These are phyloP conservation scores for Colletotrichum chlorophyti DNA, from an alignment of 2,329 filamentous ascomycete genomes.

Conservation along the genomic window DNA sequence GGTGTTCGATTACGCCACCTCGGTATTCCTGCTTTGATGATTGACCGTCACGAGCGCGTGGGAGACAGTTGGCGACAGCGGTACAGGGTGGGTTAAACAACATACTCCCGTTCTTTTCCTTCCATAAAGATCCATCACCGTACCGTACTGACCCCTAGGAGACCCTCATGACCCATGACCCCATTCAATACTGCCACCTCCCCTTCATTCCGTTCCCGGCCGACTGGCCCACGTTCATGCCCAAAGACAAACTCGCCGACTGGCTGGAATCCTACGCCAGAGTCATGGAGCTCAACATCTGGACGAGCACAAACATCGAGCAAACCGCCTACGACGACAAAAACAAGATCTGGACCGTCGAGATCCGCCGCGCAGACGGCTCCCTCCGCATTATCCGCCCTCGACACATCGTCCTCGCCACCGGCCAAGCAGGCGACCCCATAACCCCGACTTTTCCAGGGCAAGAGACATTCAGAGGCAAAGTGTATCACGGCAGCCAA, in stretches of 20 bases:
- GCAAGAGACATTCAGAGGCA: conserved; percentile 63
- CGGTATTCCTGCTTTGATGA: conserved; percentile 59
- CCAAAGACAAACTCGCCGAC: conserved; percentile 74
- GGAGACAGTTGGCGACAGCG: conserved; percentile 71
- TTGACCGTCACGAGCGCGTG: conserved; percentile 63
- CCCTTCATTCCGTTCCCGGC: conserved; percentile 70
- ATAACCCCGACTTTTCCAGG: conserved; percentile 64
- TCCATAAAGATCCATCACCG: too few relatives aligned
- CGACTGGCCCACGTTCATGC: conserved; percentile 73
- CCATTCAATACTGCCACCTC: conserved; percentile 67
- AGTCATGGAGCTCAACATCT: conserved; percentile 72
- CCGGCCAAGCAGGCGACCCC: conserved; percentile 72
- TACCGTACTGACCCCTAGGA: conserved; percentile 51
- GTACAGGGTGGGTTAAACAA: conserved; percentile 52
- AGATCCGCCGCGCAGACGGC: conserved; percentile 50
- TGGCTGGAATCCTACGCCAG: conserved; percentile 72
- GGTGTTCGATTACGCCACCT: conserved; percentile 67
- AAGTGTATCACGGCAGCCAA: conserved; percentile 61
- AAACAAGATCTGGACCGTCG: conserved; percentile 61
- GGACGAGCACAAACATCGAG: conserved; percentile 60
- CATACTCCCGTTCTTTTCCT: too few relatives aligned
- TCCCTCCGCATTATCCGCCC: conserved; percentile 62
- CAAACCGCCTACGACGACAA: conserved; percentile 57
- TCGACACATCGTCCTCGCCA: conserved; percentile 70
- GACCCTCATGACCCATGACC: conserved; percentile 69